A percentile compares a stretch with the other conserved stretches of the same genome.
These are phyloP conservation scores for Cyberlindnera petersonii DNA, from an alignment of 805 yeast genomes.

Conservation along the genomic window DNA sequence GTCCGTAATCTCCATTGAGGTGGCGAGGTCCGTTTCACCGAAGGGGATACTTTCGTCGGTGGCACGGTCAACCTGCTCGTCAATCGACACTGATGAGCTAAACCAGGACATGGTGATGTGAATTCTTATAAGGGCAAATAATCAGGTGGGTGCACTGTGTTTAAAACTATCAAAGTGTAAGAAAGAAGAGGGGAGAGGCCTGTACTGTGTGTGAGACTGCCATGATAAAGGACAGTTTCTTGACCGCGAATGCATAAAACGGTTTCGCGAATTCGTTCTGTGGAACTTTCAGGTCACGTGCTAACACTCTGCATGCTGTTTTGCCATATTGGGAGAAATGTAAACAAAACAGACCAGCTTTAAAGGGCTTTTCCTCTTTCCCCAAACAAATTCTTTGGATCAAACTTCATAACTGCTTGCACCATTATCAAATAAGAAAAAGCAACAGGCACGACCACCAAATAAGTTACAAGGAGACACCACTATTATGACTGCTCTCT, in stretches of 20 bases:
- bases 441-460: neutral
- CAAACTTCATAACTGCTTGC: too few species aligned
- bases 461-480: slow-evolving; percentile 5
- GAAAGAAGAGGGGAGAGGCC: too few species aligned
- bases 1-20: slow-evolving; percentile 84
- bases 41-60: slow-evolving; percentile 88
- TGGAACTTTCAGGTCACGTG: neutral
- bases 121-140: neutral
- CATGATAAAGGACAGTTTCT: too few species aligned
- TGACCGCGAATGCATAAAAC: neutral
- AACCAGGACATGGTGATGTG: slow-evolving; percentile 28
- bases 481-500: slow-evolving; percentile 12
- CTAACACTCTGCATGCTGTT: neutral
- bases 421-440: neutral
- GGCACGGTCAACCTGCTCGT: slow-evolving; percentile 61
- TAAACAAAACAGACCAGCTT: slow-evolving; percentile 15
- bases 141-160: neutral
- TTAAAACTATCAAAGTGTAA: too few species aligned
- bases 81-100: slow-evolving; percentile 29
- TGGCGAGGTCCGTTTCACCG: slow-evolving; percentile 76
- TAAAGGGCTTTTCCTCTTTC: neutral
- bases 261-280: neutral
- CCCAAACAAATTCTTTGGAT: too few species aligned
- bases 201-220: too few species aligned
- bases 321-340: slow-evolving; percentile 23